Base-by-base conservation (phyloP, 176 grass and related monocot species). In the Eremochloa ophiuroides region DNA sequence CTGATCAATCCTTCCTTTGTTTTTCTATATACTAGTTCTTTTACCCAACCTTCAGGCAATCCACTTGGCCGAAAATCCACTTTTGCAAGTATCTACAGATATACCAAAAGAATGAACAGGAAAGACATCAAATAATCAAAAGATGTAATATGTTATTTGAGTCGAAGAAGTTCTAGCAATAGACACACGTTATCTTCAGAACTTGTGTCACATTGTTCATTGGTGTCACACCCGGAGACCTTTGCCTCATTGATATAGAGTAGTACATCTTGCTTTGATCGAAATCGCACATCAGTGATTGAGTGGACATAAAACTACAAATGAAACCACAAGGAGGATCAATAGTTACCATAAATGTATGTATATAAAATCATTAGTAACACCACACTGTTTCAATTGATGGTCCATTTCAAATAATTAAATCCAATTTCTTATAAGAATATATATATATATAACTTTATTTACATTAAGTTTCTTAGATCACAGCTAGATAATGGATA, bases 41-140 rank as follows among this genome's bases (percentile, higher is more conserved):
- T 90, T 41, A 83, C 60, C 80, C 84, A 90, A 43, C 88, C 88
- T 69, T 75, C 3, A 15, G 88, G 88, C 10, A 90, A 16, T 22
- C 39, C 62, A 75, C 20, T 35, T 87, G 84, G 80, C 13, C 69
- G 78, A 59, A 85, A 73, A 22, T 90, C 84, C 43, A 90, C 71
- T n/a, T 40, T 71, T 69, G 79, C 74, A 56, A 87, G 79, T 39
- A 90, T 62, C 88, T 90, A 42, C 10, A 69, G 39, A 85, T 61
- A 81, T 50, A 0, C 3, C 20, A 37, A 66, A 25, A 35, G 6
- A 34, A 3, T 48, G 64, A 17, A 17, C 6, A 48, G 8, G 1
- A 15, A 17, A 55, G 1, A 38, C 1, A 50, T 66, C 22, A 47
- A 61, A 15, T 4, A 67, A 43, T 28, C 6, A 44, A 83, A 25